A percentile compares a stretch with the other conserved stretches of the same genome.
Evolutionary conservation across 2,329 filamentous ascomycete species (phyloP).

Genomic region (Hypoxylon sp.): DNA sequence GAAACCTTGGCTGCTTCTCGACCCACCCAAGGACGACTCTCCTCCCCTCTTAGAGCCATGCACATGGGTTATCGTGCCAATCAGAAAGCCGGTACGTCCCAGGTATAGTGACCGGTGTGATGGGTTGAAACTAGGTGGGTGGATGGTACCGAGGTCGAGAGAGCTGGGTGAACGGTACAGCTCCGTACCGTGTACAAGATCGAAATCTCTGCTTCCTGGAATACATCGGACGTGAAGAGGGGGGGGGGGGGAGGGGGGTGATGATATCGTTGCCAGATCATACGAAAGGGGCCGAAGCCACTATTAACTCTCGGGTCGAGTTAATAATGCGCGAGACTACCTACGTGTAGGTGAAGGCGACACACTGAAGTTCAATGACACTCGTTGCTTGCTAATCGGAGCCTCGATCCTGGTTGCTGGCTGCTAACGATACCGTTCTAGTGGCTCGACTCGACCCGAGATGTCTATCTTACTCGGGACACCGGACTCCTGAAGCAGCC

Average conservation of each 20-base stretch:
- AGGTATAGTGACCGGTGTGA: conserved; percentile 40
- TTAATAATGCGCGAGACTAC: background rate
- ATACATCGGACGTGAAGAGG: too few relatives aligned
- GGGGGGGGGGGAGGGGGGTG: too few relatives aligned
- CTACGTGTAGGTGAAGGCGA: background rate
- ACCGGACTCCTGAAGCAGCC: background rate
- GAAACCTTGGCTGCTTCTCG: conserved; percentile 14
- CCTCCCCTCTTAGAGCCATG: conserved; percentile 25
- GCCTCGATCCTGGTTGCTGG: background rate
- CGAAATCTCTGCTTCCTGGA: conserved; percentile 12
- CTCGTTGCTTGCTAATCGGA: background rate
- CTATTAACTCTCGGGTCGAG: background rate
- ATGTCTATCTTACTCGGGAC: background rate
- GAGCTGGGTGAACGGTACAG: conserved; percentile 6
- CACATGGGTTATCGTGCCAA: conserved; percentile 39
- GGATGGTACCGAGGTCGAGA: conserved; percentile 23
- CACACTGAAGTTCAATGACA: background rate
- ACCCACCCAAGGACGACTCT: conserved; percentile 20
- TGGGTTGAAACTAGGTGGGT: conserved; percentile 26
- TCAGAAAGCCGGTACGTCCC: conserved; percentile 20
- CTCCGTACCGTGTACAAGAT: conserved; percentile 18
- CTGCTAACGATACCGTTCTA: background rate
- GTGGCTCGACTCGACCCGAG: background rate
- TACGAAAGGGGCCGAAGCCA: background rate
- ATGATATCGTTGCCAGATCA: conserved; percentile 13